A percentile compares a stretch with the other conserved stretches of the same genome.
These are phyloP conservation scores for Amaranthus palmeri DNA, from an alignment of 148 eudicot genomes.

Conservation along the genomic window DNA sequence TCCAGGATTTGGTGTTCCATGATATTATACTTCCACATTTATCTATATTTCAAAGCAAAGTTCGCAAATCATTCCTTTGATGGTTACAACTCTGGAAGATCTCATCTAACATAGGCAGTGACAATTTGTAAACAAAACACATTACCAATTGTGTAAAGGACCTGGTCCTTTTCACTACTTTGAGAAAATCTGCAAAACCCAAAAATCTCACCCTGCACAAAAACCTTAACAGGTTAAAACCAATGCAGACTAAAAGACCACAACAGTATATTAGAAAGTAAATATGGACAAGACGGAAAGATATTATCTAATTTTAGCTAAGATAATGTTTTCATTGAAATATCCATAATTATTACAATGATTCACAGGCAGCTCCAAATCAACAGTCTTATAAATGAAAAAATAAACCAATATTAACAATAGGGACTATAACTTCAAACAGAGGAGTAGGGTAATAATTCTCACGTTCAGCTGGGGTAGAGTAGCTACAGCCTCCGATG, in stretches of 20 bases:
- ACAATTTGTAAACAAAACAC: conserved; percentile 6
- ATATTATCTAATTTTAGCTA: background rate
- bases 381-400: background rate
- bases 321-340: background rate
- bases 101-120: conserved; percentile 3
- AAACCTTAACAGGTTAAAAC: conserved; percentile 4
- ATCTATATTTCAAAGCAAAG: conserved; percentile 32
- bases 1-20: conserved; percentile 76
- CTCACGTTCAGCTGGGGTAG: conserved; percentile 70
- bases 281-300: background rate
- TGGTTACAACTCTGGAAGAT: background rate
- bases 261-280: background rate
- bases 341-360: background rate
- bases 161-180: conserved; percentile 42
- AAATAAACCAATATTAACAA: background rate
- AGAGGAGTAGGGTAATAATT: background rate
- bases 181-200: conserved; percentile 70
- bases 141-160: conserved; percentile 63
- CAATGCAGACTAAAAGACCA: background rate
- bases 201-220: conserved; percentile 62
- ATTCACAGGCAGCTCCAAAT: conserved; percentile 1
- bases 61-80: conserved; percentile 4
- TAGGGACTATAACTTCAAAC: background rate
- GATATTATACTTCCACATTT: conserved; percentile 66
- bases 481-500: conserved; percentile 49